phyloP scores from a whole-genome alignment of 495 filamentous ascomycete genomes.

The Penicillium steckii region DNA sequence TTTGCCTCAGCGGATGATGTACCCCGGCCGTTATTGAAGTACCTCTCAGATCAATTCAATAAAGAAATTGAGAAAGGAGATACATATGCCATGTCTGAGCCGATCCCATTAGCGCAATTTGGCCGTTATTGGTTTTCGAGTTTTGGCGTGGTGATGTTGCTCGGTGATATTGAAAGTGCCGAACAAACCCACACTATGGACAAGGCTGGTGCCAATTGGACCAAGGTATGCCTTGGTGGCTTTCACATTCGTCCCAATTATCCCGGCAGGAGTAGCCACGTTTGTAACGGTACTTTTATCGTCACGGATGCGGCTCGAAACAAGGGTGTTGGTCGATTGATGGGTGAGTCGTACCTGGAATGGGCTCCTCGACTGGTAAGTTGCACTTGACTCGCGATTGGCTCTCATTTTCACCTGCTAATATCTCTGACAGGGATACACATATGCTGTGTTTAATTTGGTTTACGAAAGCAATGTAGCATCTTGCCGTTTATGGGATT shows the following conservation, averaged over 20 bases:
- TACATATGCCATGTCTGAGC: constrained; percentile 90
- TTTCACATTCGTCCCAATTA: constrained; percentile 99
- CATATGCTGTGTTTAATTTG: constrained; percentile 95
- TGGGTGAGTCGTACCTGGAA: constrained; percentile 93
- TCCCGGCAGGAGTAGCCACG: constrained; percentile 90
- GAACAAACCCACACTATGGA: constrained; percentile 59
- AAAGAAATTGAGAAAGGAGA: constrained; percentile 95
- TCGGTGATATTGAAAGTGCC: constrained; percentile 71
- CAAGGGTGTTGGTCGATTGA: constrained; percentile 83
- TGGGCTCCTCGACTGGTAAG: constrained; percentile 86
- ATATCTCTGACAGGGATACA: constrained; percentile 65
- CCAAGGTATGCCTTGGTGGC: constrained; percentile 81
- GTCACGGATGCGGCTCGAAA: constrained; percentile 89
- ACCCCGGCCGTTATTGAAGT: constrained; percentile 70
- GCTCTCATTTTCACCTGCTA: neutral
- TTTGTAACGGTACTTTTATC: constrained; percentile 94
- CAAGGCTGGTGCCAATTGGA: constrained; percentile 68
- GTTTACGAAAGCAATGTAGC: constrained; percentile 98
- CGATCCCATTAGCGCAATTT: constrained; percentile 73
- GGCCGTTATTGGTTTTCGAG: constrained; percentile 93
- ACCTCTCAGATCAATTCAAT: constrained; percentile 84
- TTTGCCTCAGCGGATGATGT: constrained; percentile 74
- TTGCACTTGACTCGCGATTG: constrained; percentile 14
- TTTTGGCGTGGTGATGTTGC: constrained; percentile 90
- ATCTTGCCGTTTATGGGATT: constrained; percentile 95